These are phyloP conservation scores for Eremothecium sinecaudum DNA, from an alignment of 1,139 yeast genomes.

Conservation along the genomic window DNA sequence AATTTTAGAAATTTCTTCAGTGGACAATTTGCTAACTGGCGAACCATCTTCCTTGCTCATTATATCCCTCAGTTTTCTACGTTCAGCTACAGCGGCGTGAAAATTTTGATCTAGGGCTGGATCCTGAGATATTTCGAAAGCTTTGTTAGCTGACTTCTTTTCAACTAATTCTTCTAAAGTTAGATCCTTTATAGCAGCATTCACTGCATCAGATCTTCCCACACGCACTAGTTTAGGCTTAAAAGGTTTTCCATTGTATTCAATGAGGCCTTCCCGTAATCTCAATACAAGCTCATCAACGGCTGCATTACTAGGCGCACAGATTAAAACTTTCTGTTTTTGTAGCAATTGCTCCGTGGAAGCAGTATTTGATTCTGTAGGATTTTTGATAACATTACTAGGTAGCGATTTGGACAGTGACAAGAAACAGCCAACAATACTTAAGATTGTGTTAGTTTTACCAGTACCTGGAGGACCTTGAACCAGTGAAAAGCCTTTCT, in stretches of 20 bases:
- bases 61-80: constrained; percentile 22
- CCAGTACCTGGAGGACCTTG: constrained; percentile 99
- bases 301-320: constrained; percentile 99
- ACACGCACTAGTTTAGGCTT: constrained; percentile 74
- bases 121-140: constrained; percentile 32
- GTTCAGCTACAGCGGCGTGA: constrained; percentile 20
- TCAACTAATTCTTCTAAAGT: constrained; percentile 87
- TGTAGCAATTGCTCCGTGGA: constrained; percentile 23
- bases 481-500: constrained; percentile 75
- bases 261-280: constrained; percentile 60
- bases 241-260: constrained; percentile 47
- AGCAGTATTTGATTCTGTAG: constrained; percentile 14
- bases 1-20: constrained; percentile 34
- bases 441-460: constrained; percentile 91
- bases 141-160: constrained; percentile 42
- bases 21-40: constrained; percentile 22
- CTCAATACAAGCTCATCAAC: constrained; percentile 94
- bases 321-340: constrained; percentile 58
- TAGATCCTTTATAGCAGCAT: constrained; percentile 69
- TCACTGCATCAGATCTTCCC: constrained; percentile 85
- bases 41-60: constrained; percentile 27
- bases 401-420: constrained; percentile 32
- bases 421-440: constrained; percentile 74
- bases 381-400: constrained; percentile 19
- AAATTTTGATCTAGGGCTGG: constrained; percentile 28